Percentiles rank a stretch among this genome's conserved stretches.
Conservation (phyloP, 805 yeast species). For the Yarrowia keelungensis region DNA sequence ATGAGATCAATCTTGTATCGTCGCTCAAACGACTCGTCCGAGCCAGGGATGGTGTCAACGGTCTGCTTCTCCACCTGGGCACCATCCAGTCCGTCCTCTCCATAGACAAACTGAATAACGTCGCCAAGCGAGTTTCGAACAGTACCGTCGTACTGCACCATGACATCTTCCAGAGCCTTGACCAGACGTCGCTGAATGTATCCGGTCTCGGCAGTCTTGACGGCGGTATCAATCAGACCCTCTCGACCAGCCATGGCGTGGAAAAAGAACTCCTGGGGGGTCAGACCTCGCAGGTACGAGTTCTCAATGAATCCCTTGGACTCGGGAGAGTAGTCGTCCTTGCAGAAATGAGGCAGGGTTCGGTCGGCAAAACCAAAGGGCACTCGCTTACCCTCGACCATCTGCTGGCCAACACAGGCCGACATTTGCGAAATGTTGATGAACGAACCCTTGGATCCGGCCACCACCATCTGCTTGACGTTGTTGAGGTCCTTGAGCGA, state of each 20-base stretch:
- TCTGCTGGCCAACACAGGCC: slow-evolving; percentile 99
- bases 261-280: slow-evolving; percentile 98
- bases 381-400: slow-evolving; percentile 99
- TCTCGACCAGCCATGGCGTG: slow-evolving; percentile 99
- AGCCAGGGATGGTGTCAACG: slow-evolving; percentile 93
- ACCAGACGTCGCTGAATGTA: slow-evolving; percentile 97
- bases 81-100: slow-evolving; percentile 99
- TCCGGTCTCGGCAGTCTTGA: slow-evolving; percentile 98
- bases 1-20: slow-evolving; percentile 87
- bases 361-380: slow-evolving; percentile 97
- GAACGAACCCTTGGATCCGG: slow-evolving; percentile 99
- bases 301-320: slow-evolving; percentile 98
- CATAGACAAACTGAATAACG: slow-evolving; percentile 92
- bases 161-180: slow-evolving; percentile 94
- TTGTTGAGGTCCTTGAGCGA: slow-evolving; percentile 92
- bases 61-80: slow-evolving; percentile 97
- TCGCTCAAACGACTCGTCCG: slow-evolving; percentile 79
- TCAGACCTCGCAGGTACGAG: slow-evolving; percentile 93
- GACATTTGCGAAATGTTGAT: slow-evolving; percentile 99
- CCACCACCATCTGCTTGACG: slow-evolving; percentile 98
- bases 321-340: slow-evolving; percentile 98
- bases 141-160: slow-evolving; percentile 98
- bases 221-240: slow-evolving; percentile 99
- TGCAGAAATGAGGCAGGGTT: slow-evolving; percentile 95
- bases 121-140: slow-evolving; percentile 98